Base-by-base conservation (phyloP, 2,329 filamentous ascomycete genomes). In the Fusarium aywerte region DNA sequence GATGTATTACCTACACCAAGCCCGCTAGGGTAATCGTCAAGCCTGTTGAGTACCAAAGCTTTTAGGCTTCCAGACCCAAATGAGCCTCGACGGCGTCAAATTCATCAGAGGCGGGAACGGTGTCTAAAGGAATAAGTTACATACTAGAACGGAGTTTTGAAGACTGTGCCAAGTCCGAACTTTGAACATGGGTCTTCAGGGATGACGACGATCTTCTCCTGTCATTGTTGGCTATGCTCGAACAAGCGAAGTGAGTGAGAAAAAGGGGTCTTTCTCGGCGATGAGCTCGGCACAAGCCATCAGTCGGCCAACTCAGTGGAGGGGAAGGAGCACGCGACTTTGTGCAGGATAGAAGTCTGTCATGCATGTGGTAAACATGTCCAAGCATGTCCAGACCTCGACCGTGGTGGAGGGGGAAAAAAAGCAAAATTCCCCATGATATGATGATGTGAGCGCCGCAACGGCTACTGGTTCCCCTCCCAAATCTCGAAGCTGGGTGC, bases 301-400 rank as follows among this genome's bases (percentile, higher is more conserved):
- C 48, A 51, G 31, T 58, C 57, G 44, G 45, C 47, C 42, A 54
- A 54, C 65, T 64, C 68, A 36, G 36, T 23, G 25, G 25, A 49
- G 20, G 48, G 27, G 47, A 23, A 32, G 36, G 55, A 59, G 68
- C 70, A 72, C 70, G 70, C 70, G 70, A 71, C 68, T 69, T 67
- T 62, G 61, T 70, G 56, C 65, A 71, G 57, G 45, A 63, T 45
- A 54, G n/a, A 70, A 55, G 57, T 47, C 55, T 42, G 50, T 55
- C 13, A 43, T 66, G 67, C 69, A 72, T 65, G 68, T 36, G 31
- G 18, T 23, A 49, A 20, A 66, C 23, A 43, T 49, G 35, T 23
- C 29, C 20, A 49, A 20, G 63, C 23, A 43, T 49, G 35, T 23
- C 29, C 20, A 50, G 25, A 50, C 38, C 32, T 25, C 13, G 25